Evolutionary conservation across 2,329 filamentous ascomycete genomes (phyloP), one percentile per base, ranked within the genome.

Genomic region (Spiromastix sp.): DNA sequence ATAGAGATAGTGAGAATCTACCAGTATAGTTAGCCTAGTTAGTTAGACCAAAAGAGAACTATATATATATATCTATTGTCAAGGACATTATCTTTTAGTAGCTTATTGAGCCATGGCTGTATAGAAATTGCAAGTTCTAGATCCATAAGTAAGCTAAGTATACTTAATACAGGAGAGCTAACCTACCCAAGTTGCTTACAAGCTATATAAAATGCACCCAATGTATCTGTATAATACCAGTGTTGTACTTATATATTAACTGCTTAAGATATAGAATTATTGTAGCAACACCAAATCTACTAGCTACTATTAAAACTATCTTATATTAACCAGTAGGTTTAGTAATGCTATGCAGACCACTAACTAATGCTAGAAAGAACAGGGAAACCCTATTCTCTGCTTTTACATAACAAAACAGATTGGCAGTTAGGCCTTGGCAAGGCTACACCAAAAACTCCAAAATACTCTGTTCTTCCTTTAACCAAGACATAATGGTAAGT

Each of bases 151-250:
- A 34, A 41, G 41, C 31, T 7, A 24, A n/a, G 21, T 7, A 24
- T 7, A 36, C 24, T 13, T 26, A 11, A 24, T n/a, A 15, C 32
- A 26, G 33, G 30, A 19, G 13, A 21, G 30, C 20, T 16, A 16
- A 30, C 43, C 40, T 37, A 50, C 48, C 41, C 21, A 49, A 37
- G 25, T 34, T 43, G 26, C 49, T 32, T 36, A 60, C 33, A 38
- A 59, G 44, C 53, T 49, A 60, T 5, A 61, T 47, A 5, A 62
- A 42, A 47, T 58, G 43, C n/a, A 61, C 45, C 11, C 47, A 40
- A 34, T 46, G 44, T 36, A 49, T 47, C 18, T 42, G 39, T 29
- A 44, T 42, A 18, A 45, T 48, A 29, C 41, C 48, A 17, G 50
- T 51, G 28, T 57, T 56, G 36, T 57, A 57, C 13, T 50, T 43